Conservation (phyloP, 108 stramenopile species). For the Fragilaria radians region DNA sequence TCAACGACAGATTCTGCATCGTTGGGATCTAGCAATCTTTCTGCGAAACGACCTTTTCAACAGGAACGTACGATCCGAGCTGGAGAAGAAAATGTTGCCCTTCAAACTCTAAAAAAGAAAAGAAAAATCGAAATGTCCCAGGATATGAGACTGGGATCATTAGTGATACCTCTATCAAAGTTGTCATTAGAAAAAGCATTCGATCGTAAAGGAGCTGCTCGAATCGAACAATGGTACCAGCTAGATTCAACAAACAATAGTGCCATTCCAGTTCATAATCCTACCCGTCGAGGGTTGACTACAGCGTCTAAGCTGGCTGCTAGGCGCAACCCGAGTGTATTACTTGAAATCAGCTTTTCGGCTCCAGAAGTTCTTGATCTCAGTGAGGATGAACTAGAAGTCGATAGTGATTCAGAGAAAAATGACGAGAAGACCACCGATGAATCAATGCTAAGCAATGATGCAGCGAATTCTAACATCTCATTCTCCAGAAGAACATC, state of each 20-base stretch:
- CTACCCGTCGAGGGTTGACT: constrained; percentile 5
- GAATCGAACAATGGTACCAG: constrained; percentile 71
- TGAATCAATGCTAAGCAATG: not conserved
- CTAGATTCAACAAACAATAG: constrained; percentile 13
- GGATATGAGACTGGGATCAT: constrained; percentile 52
- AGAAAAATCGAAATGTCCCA: constrained; percentile 19
- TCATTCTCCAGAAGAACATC: constrained; percentile 25
- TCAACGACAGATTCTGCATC: not conserved
- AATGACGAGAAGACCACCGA: not conserved
- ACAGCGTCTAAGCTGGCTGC: constrained; percentile 14
- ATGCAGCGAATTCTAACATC: constrained; percentile 1
- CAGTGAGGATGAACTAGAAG: constrained; percentile 57
- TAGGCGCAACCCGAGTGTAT: constrained; percentile 63
- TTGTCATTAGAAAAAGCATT: constrained; percentile 45
- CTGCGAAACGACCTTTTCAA: not conserved
- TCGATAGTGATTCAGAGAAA: constrained; percentile 11
- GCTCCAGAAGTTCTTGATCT: constrained; percentile 42
- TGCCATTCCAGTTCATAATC: not conserved
- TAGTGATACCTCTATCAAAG: constrained; percentile 57
- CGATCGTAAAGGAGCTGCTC: constrained; percentile 22
- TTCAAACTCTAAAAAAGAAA: constrained; percentile 2
- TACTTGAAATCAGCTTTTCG: constrained; percentile 66
- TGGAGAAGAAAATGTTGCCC: constrained; percentile 6
- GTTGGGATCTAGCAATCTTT: too few relatives aligned
- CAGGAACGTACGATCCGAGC: constrained; percentile 11